Conservation (phyloP, 208 protist genomes). For the Polymyxa betae region DNA sequence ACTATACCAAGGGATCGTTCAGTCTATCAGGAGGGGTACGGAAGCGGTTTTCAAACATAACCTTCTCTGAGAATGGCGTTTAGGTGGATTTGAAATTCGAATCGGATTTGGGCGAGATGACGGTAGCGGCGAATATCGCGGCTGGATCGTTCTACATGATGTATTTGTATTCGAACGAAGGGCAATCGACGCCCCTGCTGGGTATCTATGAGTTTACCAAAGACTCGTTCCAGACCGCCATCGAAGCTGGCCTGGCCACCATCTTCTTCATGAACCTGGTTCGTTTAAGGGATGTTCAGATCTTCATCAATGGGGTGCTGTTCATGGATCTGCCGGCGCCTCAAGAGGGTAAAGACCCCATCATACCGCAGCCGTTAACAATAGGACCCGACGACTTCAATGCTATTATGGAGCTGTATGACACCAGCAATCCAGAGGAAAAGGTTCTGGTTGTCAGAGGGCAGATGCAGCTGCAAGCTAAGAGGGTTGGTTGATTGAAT, state of each 20-base stretch:
- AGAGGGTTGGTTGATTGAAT: neutral
- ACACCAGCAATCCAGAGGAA: neutral
- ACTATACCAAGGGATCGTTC: constrained; percentile 32
- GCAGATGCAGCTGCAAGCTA: neutral
- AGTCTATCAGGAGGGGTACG: neutral
- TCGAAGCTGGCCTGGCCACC: neutral
- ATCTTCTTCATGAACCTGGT: constrained; percentile 38
- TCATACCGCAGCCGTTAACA: constrained; percentile 1
- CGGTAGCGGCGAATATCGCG: neutral
- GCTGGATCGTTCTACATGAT: constrained; percentile 33
- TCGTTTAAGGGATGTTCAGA: neutral
- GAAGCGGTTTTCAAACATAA: neutral
- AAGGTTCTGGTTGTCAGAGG: constrained; percentile 20
- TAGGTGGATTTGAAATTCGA: neutral
- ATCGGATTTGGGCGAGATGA: neutral
- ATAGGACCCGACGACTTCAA: neutral
- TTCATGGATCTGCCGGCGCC: constrained; percentile 34
- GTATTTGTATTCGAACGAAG: constrained; percentile 20
- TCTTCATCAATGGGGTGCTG: constrained; percentile 40
- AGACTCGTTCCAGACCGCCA: neutral
- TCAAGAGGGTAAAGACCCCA: neutral
- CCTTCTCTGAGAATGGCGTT: neutral
- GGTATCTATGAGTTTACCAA: constrained; percentile 11
- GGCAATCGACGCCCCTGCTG: neutral
- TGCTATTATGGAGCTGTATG: constrained; percentile 32